Evolutionary conservation across 805 yeast species (phyloP).

Genomic region (Debaryomyces maramus): DNA sequence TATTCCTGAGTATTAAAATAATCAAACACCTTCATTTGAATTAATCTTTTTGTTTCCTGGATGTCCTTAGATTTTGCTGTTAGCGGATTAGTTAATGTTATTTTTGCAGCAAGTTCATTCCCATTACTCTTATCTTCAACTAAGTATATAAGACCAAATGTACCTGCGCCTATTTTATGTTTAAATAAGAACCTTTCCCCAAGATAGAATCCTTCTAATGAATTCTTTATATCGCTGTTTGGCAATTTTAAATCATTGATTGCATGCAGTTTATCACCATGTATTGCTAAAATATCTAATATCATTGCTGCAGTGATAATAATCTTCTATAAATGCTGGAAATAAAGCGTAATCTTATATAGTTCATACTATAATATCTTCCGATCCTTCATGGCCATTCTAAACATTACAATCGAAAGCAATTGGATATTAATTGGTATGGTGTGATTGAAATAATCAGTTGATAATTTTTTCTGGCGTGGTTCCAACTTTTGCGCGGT

Average conservation of each 20-base stretch:
- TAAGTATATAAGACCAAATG: constrained; percentile 77
- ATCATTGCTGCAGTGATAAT: no score
- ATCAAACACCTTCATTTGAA: constrained; percentile 25
- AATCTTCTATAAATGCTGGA: no score
- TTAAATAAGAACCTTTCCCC: constrained; percentile 41
- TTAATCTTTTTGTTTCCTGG: constrained; percentile 27
- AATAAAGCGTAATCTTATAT: no score
- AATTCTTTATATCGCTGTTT: not conserved
- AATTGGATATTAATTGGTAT: no score
- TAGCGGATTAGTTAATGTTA: constrained; percentile 51
- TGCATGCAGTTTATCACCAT: no score
- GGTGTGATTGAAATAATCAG: not conserved
- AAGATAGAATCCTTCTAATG: constrained; percentile 22
- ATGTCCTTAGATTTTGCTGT: constrained; percentile 31
- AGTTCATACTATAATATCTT: no score
- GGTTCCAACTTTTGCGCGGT: constrained; percentile 1
- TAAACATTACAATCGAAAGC: no score
- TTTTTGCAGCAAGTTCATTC: constrained; percentile 66
- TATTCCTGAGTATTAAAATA: constrained; percentile 19
- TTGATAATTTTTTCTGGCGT: not conserved
- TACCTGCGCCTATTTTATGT: constrained; percentile 74
- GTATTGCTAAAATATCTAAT: no score
- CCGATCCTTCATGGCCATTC: no score
- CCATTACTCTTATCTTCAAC: constrained; percentile 57
- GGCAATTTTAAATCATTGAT: no score